phyloP scores from a whole-genome alignment of 2,329 filamentous ascomycete species.

The Talaromyces sp. region DNA sequence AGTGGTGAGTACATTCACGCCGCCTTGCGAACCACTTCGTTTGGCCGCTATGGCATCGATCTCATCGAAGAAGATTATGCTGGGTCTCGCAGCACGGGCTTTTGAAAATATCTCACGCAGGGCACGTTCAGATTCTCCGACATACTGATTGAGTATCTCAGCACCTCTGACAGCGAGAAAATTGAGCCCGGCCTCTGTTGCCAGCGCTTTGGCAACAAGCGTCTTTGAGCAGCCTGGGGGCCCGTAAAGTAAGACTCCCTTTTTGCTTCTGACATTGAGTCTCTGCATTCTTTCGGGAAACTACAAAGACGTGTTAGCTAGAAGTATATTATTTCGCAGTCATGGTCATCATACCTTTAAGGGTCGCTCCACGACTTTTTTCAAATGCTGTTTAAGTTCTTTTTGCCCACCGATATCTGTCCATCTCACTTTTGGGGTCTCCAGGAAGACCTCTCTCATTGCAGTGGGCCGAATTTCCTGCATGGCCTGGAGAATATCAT shows the following conservation, averaged over 20 bases:
- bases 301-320: slow-evolving; percentile 21
- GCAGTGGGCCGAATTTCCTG: slow-evolving; percentile 70
- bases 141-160: slow-evolving; percentile 93
- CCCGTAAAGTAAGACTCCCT: slow-evolving; percentile 83
- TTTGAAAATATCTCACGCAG: slow-evolving; percentile 81
- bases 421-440: slow-evolving; percentile 82
- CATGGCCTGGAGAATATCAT: slow-evolving; percentile 50
- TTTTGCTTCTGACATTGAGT: slow-evolving; percentile 58
- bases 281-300: slow-evolving; percentile 47
- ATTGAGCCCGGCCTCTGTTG: slow-evolving; percentile 85
- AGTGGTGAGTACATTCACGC: slow-evolving; percentile 80
- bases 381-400: slow-evolving; percentile 64
- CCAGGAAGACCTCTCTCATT: slow-evolving; percentile 83
- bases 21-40: slow-evolving; percentile 47
- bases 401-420: slow-evolving; percentile 82
- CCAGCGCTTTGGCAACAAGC: slow-evolving; percentile 82
- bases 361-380: slow-evolving; percentile 55
- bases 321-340: not conserved
- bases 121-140: slow-evolving; percentile 85
- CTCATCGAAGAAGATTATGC: slow-evolving; percentile 96
- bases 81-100: slow-evolving; percentile 77
- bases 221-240: slow-evolving; percentile 95
- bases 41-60: slow-evolving; percentile 76
- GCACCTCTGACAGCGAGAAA: slow-evolving; percentile 93
- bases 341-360: slow-evolving; percentile 44